phyloP scores from a whole-genome alignment of 176 grass and related monocot species.

The Musa beccarii region DNA sequence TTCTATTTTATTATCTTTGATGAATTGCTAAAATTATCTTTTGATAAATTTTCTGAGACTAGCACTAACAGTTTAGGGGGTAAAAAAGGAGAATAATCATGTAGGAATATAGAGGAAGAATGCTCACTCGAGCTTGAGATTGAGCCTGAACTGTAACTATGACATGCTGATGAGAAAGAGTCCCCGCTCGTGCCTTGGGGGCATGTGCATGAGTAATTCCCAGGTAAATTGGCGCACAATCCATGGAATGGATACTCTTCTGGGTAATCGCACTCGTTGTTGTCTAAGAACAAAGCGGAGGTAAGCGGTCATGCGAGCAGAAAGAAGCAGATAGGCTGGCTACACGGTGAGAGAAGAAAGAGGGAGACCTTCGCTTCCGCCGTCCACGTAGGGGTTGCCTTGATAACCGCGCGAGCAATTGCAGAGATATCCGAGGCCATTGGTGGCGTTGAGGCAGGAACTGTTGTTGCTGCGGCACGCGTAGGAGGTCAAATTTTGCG shows the following conservation, averaged over 20 bases:
- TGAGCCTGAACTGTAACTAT: no score
- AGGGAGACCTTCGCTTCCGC: conserved; percentile 22
- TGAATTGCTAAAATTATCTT: no score
- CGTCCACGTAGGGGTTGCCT: conserved; percentile 11
- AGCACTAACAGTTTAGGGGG: no score
- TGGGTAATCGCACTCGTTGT: conserved; percentile 13
- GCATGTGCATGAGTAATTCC: neutral
- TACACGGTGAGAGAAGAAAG: neutral
- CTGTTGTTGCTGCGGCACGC: conserved; percentile 12
- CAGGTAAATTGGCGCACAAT: conserved; percentile 3
- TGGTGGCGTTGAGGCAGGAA: neutral
- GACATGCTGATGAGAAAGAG: no score
- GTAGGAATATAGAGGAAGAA: no score
- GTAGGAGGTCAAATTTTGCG: neutral
- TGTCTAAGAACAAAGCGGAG: conserved; percentile 1
- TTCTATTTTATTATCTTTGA: no score
- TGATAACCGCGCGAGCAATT: conserved; percentile 7
- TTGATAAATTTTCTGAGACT: no score
- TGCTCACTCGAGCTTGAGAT: no score
- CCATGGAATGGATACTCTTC: conserved; percentile 1
- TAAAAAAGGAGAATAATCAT: no score
- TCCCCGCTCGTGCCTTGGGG: neutral
- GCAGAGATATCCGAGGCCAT: neutral
- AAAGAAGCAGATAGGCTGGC: no score
- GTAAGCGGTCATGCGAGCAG: neutral